These are phyloP conservation scores for Trypanosoma mega DNA, from an alignment of 208 protist species.

Conservation along the genomic window DNA sequence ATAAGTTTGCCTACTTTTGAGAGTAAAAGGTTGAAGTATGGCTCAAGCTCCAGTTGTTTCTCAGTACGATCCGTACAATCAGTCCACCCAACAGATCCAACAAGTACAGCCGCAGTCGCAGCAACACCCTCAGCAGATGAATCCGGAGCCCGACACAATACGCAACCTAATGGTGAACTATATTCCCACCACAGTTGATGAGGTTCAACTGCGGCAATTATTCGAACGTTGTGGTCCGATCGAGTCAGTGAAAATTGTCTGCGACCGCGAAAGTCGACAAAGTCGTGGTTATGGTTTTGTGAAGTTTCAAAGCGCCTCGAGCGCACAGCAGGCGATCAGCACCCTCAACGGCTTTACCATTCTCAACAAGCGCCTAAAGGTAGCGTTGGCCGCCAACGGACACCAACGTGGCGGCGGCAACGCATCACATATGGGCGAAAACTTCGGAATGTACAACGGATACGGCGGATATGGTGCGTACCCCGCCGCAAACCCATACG, in stretches of 20 bases:
- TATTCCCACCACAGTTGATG: slow-evolving; percentile 83
- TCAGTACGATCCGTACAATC: slow-evolving; percentile 23
- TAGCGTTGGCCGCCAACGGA: slow-evolving; percentile 69
- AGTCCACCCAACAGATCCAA: slow-evolving; percentile 5
- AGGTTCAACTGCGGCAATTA: slow-evolving; percentile 78
- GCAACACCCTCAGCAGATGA: slow-evolving; percentile 26
- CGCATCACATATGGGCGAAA: slow-evolving; percentile 21
- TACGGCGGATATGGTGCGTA: slow-evolving; percentile 37
- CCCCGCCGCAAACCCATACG: slow-evolving; percentile 48
- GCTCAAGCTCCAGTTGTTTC: slow-evolving; percentile 23
- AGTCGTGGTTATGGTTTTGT: slow-evolving; percentile 91
- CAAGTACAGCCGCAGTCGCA: not conserved
- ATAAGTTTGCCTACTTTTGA: too few relatives aligned
- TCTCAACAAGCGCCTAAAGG: slow-evolving; percentile 90
- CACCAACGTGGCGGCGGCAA: slow-evolving; percentile 60
- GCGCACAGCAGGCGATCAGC: slow-evolving; percentile 74
- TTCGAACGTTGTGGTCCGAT: slow-evolving; percentile 86
- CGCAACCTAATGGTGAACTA: slow-evolving; percentile 92
- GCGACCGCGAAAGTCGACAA: slow-evolving; percentile 79
- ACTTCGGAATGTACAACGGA: slow-evolving; percentile 37
- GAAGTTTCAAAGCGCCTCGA: slow-evolving; percentile 75
- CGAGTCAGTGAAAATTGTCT: slow-evolving; percentile 89
- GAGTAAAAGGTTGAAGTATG: slow-evolving; percentile 10
- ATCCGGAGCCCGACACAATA: slow-evolving; percentile 62
- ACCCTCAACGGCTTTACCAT: slow-evolving; percentile 84